Evolutionary conservation across 164 flowering plant species (phyloP).

Genomic region (Magnolia sinica): DNA sequence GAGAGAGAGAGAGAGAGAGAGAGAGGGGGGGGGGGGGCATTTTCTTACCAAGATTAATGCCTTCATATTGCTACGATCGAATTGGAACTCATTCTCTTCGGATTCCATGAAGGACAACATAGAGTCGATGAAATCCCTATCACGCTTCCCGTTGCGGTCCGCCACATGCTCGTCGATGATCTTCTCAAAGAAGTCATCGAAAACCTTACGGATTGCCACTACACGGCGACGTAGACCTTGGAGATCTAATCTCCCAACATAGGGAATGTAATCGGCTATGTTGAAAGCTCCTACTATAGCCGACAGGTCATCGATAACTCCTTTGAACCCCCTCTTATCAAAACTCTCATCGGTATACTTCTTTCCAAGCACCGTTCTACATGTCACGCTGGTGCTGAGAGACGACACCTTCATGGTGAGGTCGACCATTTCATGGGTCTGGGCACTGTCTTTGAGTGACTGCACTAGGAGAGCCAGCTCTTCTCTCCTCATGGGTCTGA

Average conservation of each 20-base stretch:
- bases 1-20: no score
- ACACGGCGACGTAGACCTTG: neutral
- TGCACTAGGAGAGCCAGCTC: slow-evolving; percentile 19
- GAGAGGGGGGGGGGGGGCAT: no score
- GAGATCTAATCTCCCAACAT: neutral
- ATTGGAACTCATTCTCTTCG: no score
- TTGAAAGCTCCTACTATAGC: slow-evolving; percentile 30
- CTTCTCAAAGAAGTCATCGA: no score
- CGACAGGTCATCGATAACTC: slow-evolving; percentile 37
- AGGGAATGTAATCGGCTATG: slow-evolving; percentile 37
- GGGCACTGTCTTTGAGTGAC: slow-evolving; percentile 17
- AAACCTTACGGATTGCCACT: neutral
- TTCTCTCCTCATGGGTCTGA: slow-evolving; percentile 26
- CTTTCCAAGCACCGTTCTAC: slow-evolving; percentile 45
- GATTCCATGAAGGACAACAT: no score
- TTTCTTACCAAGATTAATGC: no score
- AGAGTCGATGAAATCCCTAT: no score
- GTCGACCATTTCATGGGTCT: slow-evolving; percentile 7
- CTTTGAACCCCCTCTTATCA: slow-evolving; percentile 39
- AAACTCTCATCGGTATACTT: slow-evolving; percentile 35
- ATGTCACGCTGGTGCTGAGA: slow-evolving; percentile 25
- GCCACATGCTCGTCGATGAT: no score
- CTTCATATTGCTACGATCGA: no score
- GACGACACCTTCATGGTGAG: slow-evolving; percentile 21
- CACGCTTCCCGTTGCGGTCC: no score